A percentile compares a stretch with the other conserved stretches of the same genome.
Conservation (phyloP, 2,329 filamentous ascomycete genomes). For the Sarocladium brachiariae region DNA sequence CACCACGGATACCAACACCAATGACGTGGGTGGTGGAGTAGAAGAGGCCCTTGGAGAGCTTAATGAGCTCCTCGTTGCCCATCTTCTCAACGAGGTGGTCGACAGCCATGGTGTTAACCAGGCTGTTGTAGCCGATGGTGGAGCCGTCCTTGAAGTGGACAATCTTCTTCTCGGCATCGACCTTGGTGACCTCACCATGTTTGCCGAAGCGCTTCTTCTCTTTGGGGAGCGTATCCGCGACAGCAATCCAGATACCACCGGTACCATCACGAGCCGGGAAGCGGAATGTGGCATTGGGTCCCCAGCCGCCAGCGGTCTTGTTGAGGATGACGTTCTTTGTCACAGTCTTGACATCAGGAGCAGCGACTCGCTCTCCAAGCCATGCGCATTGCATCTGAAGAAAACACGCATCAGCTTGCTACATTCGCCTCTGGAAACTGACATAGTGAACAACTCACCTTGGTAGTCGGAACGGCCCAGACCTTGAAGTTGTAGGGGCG, state of each 20-base stretch:
- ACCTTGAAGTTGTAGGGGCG: constrained; percentile 99
- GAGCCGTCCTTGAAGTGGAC: constrained; percentile 80
- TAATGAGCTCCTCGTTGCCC: constrained; percentile 76
- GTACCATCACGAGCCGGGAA: constrained; percentile 95
- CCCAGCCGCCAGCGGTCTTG: constrained; percentile 96
- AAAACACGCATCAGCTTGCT: constrained; percentile 9
- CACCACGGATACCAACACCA: constrained; percentile 87
- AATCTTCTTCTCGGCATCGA: constrained; percentile 78
- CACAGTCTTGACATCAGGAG: constrained; percentile 88
- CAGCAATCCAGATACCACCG: constrained; percentile 97
- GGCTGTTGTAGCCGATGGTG: constrained; percentile 83
- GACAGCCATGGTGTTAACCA: constrained; percentile 93
- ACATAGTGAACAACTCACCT: constrained; percentile 49
- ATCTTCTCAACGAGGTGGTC: constrained; percentile 83
- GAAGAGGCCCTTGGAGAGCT: constrained; percentile 82
- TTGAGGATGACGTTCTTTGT: constrained; percentile 92
- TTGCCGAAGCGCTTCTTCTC: constrained; percentile 89
- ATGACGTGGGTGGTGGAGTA: constrained; percentile 98
- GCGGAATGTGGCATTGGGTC: constrained; percentile 95
- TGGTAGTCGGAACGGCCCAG: constrained; percentile 96
- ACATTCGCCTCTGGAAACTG: no score
- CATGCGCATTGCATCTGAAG: constrained; percentile 94
- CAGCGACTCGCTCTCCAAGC: constrained; percentile 97
- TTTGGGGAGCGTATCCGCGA: constrained; percentile 85
- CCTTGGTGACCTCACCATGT: constrained; percentile 74